Base-by-base conservation (phyloP, 2,329 filamentous ascomycete genomes). In the Alternaria rosae region DNA sequence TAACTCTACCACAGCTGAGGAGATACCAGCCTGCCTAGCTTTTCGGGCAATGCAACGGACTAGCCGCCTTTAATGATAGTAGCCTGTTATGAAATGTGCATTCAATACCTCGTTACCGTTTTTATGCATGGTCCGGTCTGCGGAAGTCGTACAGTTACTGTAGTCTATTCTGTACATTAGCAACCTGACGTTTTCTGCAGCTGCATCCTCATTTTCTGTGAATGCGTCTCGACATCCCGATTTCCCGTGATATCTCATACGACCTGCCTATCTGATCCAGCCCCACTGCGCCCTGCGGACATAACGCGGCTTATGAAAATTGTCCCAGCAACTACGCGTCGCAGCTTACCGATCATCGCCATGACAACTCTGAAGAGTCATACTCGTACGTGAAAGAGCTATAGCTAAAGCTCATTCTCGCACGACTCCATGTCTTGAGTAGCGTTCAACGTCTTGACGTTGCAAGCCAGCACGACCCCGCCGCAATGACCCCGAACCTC, bases 401-500 rank as follows among this genome's bases (percentile, higher is more conserved):
- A 28, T 20, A 48, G 25, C 32, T 28, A 28, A 53, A 20, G 41
- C 17, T 11, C 21, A 10, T 43, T 12, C 38, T 20, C n/a, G 4
- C n/a, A n/a, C 13, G 7, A 48, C 10, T 35, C 30, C 42, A 7
- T 8, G 25, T 48, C 13, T 41, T 20, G 21, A 21, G 26, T 28
- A 23, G 8, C 21, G 17, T 52, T 30, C 41, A 28, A 10, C 21
- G 28, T 44, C 38, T 15, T 21, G 45, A 21, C 26, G 53, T 45
- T 57, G 45, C 45, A 15, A 21, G 10, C 47, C 25, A 44, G 13
- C 30, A 41, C 43, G 30, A 51, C 52, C 52, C 51, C 51, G 51
- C 58, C 54, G 44, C 56, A 17, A 62, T 62, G 60, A 41, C 56
- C 13, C 43, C 54, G 13, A 53, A 54, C 28, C 26, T 13, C n/a